Evolutionary conservation across 2,329 filamentous ascomycete genomes (phyloP), one percentile per base, ranked within the genome.

Genomic region (Trichoderma lentiforme): DNA sequence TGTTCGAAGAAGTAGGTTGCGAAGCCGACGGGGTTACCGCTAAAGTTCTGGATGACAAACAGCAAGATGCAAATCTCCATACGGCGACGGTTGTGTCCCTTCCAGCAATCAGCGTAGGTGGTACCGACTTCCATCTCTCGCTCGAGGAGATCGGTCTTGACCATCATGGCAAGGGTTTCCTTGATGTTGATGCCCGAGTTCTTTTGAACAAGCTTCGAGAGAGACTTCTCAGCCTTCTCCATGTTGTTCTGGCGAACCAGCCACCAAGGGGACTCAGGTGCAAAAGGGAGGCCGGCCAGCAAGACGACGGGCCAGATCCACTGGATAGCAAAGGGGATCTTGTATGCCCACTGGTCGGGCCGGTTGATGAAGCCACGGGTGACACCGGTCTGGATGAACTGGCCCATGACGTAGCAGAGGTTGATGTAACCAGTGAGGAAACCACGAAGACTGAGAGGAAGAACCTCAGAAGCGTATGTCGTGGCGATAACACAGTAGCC

Each of bases 301-400:
- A 87, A 76, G 2, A 83, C 76, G 2, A 82, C 77, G 0, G 84
- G 84, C 81, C 83, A 87, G 2, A 82, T 75, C 85, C 86, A 87
- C 73, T 87, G 85, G 0, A 86, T 65, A 0, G 81, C 84, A 66
- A 84, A 87, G 0, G 85, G 85, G 12, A 83, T 84, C 7, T 82
- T 79, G 74, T 84, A 87, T 0, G 82, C 81, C 82, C 83, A 86
- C 26, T 85, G 75, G 4, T 81, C 75, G 0, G 76, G 73, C 18
- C 79, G 78, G 43, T 77, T 73, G 64, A 77, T 74, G n/a, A 79
- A 73, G 6, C 77, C 75, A 12, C 75, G 71, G 64, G 78, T 71
- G 2, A 80, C 71, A 0, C 78, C 79, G 5, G 83, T 81, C 1
- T 82, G 81, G 32, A 86, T 80, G 58, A 86, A 77, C 72, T 86